These are phyloP conservation scores for Crucihimalaya himalaica DNA, from an alignment of 345 rosid species.

Conservation along the genomic window DNA sequence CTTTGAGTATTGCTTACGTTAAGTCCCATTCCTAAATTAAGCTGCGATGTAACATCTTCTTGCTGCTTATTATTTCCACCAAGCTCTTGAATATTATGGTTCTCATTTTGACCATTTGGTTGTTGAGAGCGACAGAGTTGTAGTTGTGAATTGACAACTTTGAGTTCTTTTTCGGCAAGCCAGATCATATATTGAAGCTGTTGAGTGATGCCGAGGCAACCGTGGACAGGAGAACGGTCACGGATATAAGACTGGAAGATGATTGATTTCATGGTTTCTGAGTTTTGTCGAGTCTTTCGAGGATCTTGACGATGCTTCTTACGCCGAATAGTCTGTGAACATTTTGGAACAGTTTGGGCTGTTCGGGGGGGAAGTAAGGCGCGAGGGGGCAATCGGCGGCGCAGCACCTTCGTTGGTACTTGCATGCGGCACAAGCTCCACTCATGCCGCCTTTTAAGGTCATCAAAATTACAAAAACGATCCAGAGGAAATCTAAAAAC, in stretches of 20 bases:
- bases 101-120: constrained; percentile 24
- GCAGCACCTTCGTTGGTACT: constrained; percentile 81
- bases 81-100: constrained; percentile 17
- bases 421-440: constrained; percentile 97
- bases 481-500: constrained; percentile 24
- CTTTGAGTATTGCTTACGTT: constrained; percentile 40
- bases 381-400: constrained; percentile 67
- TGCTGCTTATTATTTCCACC: constrained; percentile 26
- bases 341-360: constrained; percentile 68
- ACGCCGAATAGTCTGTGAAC: constrained; percentile 87
- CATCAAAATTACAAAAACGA: constrained; percentile 48
- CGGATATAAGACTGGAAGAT: constrained; percentile 71
- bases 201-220: constrained; percentile 63
- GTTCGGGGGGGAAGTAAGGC: constrained; percentile 82
- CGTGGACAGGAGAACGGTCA: constrained; percentile 74
- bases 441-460: constrained; percentile 88
- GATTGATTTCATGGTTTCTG: constrained; percentile 72
- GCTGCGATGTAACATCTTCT: constrained; percentile 59
- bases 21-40: constrained; percentile 78
- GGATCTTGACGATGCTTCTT: constrained; percentile 64
- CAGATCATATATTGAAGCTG: constrained; percentile 53
- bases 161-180: constrained; percentile 63
- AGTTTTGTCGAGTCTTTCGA: constrained; percentile 51
- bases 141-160: constrained; percentile 55
- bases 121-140: constrained; percentile 60